Percentiles rank a stretch among this genome's conserved stretches.
phyloP scores from a whole-genome alignment of 768 basidiomycete species.

The Hericium erinaceus region DNA sequence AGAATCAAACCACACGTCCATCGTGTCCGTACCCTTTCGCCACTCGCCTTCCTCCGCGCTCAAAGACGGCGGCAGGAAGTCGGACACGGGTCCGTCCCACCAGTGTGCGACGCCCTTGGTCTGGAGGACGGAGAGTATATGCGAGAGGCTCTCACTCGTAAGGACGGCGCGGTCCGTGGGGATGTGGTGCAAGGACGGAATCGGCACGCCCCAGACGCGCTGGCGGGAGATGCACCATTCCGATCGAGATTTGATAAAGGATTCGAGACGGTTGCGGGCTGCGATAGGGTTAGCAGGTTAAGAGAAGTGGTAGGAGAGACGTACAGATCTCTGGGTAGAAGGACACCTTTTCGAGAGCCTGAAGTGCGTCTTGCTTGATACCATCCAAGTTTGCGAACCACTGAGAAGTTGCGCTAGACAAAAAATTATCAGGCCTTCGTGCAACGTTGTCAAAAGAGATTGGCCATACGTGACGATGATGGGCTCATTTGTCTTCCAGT shows the following conservation, averaged over 20 bases:
- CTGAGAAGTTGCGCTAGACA: conserved; percentile 79
- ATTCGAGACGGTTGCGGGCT: conserved; percentile 85
- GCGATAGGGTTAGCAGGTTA: not conserved
- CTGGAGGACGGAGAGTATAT: conserved; percentile 71
- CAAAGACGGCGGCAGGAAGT: conserved; percentile 66
- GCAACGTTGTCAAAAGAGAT: not conserved
- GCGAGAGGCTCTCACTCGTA: conserved; percentile 50
- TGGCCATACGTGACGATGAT: conserved; percentile 75
- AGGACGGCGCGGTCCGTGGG: conserved; percentile 58
- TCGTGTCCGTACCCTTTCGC: conserved; percentile 84
- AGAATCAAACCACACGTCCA: conserved; percentile 99
- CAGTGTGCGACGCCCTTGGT: conserved; percentile 72
- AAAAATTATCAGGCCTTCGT: not conserved
- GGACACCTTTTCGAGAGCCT: conserved; percentile 55
- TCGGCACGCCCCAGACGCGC: conserved; percentile 95
- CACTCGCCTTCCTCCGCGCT: conserved; percentile 33
- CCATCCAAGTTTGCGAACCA: conserved; percentile 93
- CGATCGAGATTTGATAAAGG: conserved; percentile 79
- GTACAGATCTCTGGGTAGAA: conserved; percentile 75
- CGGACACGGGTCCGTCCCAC: conserved; percentile 82
- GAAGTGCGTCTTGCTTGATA: conserved; percentile 70
- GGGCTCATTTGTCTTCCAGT: conserved; percentile 92
- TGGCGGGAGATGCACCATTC: conserved; percentile 99
- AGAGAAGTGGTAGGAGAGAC: conserved; percentile 13
- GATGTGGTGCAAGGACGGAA: conserved; percentile 73